Conservation (phyloP, 2,329 filamentous ascomycete species). For the Karstenula rhodostoma region DNA sequence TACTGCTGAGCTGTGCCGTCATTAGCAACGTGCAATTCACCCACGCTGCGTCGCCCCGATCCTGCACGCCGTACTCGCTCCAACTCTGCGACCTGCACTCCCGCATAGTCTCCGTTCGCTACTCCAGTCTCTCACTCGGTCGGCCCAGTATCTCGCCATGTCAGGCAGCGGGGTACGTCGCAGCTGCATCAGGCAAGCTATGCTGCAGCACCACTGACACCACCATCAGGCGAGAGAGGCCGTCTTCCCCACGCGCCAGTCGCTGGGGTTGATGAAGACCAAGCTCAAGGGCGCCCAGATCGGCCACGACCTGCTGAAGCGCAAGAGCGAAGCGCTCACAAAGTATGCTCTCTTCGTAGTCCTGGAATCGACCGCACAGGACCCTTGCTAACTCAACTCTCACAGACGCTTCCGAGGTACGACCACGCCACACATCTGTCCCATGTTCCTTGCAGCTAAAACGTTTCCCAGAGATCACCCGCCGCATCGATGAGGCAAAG, state of each 20-base stretch:
- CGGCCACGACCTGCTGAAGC: constrained; percentile 92
- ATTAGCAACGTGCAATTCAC: constrained; percentile 1
- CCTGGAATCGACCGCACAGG: constrained; percentile 2
- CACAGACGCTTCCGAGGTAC: constrained; percentile 86
- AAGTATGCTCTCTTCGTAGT: constrained; percentile 68
- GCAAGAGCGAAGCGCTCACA: constrained; percentile 97
- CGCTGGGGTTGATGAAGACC: constrained; percentile 93
- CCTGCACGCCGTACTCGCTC: constrained; percentile 1
- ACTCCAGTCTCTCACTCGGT: constrained; percentile 20
- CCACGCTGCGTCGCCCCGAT: neutral
- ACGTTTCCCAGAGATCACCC: constrained; percentile 76
- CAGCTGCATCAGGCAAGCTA: constrained; percentile 27
- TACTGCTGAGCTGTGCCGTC: constrained; percentile 9
- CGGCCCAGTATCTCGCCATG: constrained; percentile 52
- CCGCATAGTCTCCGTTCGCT: constrained; percentile 12
- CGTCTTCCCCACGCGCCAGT: constrained; percentile 98
- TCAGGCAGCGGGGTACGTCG: constrained; percentile 62
- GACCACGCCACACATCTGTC: constrained; percentile 24
- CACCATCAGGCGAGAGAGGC: constrained; percentile 81
- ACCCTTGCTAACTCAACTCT: constrained; percentile 26
- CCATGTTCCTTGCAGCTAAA: constrained; percentile 32
- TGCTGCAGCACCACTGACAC: constrained; percentile 34
- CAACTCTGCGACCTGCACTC: constrained; percentile 3
- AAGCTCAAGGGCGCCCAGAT: constrained; percentile 85
- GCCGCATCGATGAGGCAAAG: constrained; percentile 97